Base-by-base conservation (phyloP, 2,329 filamentous ascomycete species). In the Aureobasidium sp. region DNA sequence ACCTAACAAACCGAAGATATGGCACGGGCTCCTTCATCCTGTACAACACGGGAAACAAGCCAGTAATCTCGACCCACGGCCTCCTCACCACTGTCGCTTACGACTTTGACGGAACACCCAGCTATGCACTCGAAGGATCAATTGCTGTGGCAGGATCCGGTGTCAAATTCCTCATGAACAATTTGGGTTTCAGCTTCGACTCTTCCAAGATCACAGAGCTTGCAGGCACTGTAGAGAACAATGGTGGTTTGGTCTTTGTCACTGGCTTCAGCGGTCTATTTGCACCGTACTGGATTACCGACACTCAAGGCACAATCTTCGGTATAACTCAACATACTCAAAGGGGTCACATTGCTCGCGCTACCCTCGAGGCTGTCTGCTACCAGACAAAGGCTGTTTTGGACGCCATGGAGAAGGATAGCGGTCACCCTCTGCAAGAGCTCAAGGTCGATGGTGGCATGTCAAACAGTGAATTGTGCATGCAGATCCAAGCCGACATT, bases 211-310 rank as follows among this genome's bases (percentile, higher is more conserved):
- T 86, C 66, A 80, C 76, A 60, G 79, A 84, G 55, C 70, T 86
- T 39, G 83, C 83, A 6, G 76, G 76, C 38, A 79, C 76, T 1
- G 83, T 86, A 6, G 69, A 77, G 34, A 85, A 95, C 67, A 94
- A 86, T 57, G 90, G 89, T 53, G 90, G 90, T 6, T 85, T 90
- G 52, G 81, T 90, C 16, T 77, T 95, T 62, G 90, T 95, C 56
- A 95, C 90, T 2, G 90, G 90, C 1, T 95, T 95, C 67, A 90
- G 85, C 68, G 90, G 90, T 51, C 78, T 95, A 2, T 95, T 95
- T 66, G 90, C 90, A 1, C 90, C 90, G 0, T 95, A 95, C 70
- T 95, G 90, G 90, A 91, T 95, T 57, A 89, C 95, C 65, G 88
- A 94, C 70, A 89, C 89, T 17, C 86, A 90, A 67, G 90, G 90